Base-by-base conservation (phyloP, 139 green algal genomes). In the Tetradesmus obliquus region DNA sequence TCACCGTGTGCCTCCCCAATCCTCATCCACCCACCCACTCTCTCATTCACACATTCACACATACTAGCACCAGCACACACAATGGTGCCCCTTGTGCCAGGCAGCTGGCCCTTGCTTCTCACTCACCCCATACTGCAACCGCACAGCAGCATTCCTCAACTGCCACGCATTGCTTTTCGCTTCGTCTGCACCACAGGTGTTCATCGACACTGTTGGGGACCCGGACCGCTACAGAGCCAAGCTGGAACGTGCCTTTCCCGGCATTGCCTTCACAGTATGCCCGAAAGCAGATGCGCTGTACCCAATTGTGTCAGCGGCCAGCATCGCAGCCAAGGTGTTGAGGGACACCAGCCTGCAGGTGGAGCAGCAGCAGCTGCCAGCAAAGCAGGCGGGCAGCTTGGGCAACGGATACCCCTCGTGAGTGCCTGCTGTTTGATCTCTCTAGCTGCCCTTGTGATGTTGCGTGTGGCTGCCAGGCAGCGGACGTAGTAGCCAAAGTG, bases 201-300 rank as follows among this genome's bases (percentile, higher is more conserved):
- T 96, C 91, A 95, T 99, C 6, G 98, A 99, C 93, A 99, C 98
- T 1, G 96, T 99, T 9, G 98, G 98, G 7, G 97, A 99, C 86
- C 91, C 98, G 6, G 95, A 95, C 1, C 93, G 94, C 24, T 95
- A 96, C 89, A 20, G 55, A 8, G 72, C 89, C 1, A 85, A 89
- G 7, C 93, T 98, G 53, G 91, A 86, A 1, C 76, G 91, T 9
- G 79, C 82, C 3, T 99, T 98, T 87, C 95, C 97, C 0, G 93
- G 91, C 60, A 93, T 99, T 17, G 53, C 93, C 3, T 99, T 95
- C 96, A 98, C 93, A 0, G 96, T 97, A 24, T 93, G 93, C 19
- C 91, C 95, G 55, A 99, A 99, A 90, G 97, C 98, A 32, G 98
- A 99, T 91, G 94, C 96, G 0, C 82, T 98, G 9, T 99, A 97